These are phyloP conservation scores for Tulasnella sp. DNA, from an alignment of 768 basidiomycete genomes.

Conservation along the genomic window DNA sequence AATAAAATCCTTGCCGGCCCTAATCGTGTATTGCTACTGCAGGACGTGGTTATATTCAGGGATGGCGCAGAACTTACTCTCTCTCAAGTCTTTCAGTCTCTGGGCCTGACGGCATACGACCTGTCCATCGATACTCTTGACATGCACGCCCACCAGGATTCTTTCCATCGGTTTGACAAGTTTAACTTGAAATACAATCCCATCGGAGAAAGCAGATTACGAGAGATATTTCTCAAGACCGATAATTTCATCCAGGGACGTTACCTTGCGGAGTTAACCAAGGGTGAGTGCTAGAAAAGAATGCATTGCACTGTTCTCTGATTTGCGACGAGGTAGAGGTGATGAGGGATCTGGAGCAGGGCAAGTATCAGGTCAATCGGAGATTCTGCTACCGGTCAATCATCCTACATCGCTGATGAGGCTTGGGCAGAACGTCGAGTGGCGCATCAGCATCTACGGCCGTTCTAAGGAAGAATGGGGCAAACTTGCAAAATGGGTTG, in stretches of 20 bases:
- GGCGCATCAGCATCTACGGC: constrained; percentile 96
- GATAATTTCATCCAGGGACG: constrained; percentile 92
- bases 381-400: background rate
- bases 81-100: constrained; percentile 92
- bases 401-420: background rate
- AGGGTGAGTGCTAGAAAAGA: constrained; percentile 55
- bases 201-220: constrained; percentile 88
- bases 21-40: constrained; percentile 7
- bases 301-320: constrained; percentile 11
- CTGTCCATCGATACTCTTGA: constrained; percentile 98
- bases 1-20: background rate
- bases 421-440: constrained; percentile 79
- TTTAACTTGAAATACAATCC: constrained; percentile 98
- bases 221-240: constrained; percentile 98
- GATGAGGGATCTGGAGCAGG: constrained; percentile 96
- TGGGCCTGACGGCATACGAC: constrained; percentile 95
- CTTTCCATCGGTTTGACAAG: constrained; percentile 98
- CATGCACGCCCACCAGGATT: constrained; percentile 98
- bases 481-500: constrained; percentile 96
- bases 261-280: constrained; percentile 93
- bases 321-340: constrained; percentile 64
- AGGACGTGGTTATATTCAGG: constrained; percentile 96
- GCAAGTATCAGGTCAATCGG: constrained; percentile 86
- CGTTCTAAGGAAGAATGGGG: constrained; percentile 88
- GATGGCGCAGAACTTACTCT: constrained; percentile 88